phyloP scores from a whole-genome alignment of 768 basidiomycete genomes.

The Pleurotus cornucopiae region DNA sequence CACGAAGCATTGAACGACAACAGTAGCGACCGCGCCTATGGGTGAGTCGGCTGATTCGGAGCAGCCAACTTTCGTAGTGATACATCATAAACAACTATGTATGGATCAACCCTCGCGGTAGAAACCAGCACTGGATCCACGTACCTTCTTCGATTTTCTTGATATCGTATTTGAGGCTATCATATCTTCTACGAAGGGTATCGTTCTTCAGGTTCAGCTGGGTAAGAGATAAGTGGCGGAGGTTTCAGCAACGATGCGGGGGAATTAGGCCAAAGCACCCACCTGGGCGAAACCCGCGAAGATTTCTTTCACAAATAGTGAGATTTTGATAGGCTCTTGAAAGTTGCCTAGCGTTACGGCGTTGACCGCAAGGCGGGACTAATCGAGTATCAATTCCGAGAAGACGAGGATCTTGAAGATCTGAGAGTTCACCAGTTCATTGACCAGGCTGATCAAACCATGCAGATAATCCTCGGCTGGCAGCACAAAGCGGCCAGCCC shows the following conservation, averaged over 20 bases:
- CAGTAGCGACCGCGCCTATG: not conserved
- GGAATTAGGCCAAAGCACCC: slow-evolving; percentile 5
- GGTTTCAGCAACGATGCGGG: not conserved
- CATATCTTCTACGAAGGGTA: slow-evolving; percentile 66
- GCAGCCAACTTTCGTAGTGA: slow-evolving; percentile 63
- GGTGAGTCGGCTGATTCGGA: not conserved
- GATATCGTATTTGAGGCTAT: slow-evolving; percentile 81
- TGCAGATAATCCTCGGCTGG: slow-evolving; percentile 80
- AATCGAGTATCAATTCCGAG: not conserved
- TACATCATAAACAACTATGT: slow-evolving; percentile 78
- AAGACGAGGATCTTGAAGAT: not conserved
- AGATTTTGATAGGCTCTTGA: slow-evolving; percentile 74
- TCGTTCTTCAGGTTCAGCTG: slow-evolving; percentile 86
- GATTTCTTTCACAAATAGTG: slow-evolving; percentile 73
- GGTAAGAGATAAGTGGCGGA: not conserved
- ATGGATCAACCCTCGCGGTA: slow-evolving; percentile 6
- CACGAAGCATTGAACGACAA: too few relatives aligned
- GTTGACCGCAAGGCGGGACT: slow-evolving; percentile 81
- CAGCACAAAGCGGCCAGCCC: slow-evolving; percentile 60
- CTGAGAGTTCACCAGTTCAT: slow-evolving; percentile 60
- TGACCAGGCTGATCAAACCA: slow-evolving; percentile 71
- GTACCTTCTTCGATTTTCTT: slow-evolving; percentile 87
- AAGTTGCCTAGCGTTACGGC: slow-evolving; percentile 81
- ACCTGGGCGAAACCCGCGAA: slow-evolving; percentile 87
- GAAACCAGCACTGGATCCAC: slow-evolving; percentile 10